Base-by-base conservation (phyloP, 108 stramenopile genomes). In the Cyclotella distinguenda region DNA sequence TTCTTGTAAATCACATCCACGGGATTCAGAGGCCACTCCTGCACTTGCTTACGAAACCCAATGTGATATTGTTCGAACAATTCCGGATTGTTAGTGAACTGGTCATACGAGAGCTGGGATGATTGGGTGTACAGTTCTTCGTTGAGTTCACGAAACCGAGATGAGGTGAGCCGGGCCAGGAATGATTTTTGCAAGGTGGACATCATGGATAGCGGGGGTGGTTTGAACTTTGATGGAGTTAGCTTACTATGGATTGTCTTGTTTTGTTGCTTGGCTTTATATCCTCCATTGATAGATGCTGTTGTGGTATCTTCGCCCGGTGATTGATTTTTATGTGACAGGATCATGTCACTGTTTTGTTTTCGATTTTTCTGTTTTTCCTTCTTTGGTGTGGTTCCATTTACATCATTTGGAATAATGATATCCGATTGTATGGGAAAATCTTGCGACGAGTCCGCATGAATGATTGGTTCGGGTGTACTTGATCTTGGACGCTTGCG, bases 141-240 rank as follows among this genome's bases (percentile, higher is more conserved):
- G 58, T 99, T 99, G 39, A 99, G 82, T 65, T 86, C 87, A 33
- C 99, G 92, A 72, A 99, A 99, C 30, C 96, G 82, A n/a, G 94
- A 95, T 3, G 97, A 95, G 32, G 91, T 71, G 30, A 99, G 82
- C 0, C 88, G 86, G 8, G 84, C 86, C 23, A 86, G 75, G 62
- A 89, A 94, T 11, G 72, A 43, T 70, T 78, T 52, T 76, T 84
- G 87, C 5, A 82, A 67, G 47, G 82, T 59, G 27, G 82, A 83
- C 70, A 68, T 70, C 54, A 72, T 60, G 33, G 49, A 55, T 49
- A 39, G 26, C 44, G 66, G 16, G 60, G 55, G 33, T 28, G 72
- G 43, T 55, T 78, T 66, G 11, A 67, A 38, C 51, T 56, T 43
- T 48, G 40, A 2, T 48, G 13, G 73, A 31, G 54, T 36, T 39